phyloP scores from a whole-genome alignment of 768 basidiomycete genomes.

The Kondoa malvinella region DNA sequence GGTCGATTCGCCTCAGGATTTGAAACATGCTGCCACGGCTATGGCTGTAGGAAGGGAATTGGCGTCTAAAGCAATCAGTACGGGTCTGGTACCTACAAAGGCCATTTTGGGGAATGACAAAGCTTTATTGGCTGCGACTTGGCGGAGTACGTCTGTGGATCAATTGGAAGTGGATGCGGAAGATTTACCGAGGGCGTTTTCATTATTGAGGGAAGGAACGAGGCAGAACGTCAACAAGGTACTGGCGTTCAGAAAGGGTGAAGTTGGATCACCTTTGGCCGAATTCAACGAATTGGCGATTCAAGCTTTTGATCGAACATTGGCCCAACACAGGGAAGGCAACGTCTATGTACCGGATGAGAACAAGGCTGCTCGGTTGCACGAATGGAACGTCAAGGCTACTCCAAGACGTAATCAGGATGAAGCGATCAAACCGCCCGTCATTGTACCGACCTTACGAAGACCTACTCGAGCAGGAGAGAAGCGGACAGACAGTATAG shows the following conservation, averaged over 20 bases:
- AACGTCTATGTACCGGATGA: background rate
- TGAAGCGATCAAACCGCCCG: background rate
- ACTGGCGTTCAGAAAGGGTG: background rate
- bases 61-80: conserved; percentile 16
- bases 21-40: conserved; percentile 74
- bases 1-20: conserved; percentile 82
- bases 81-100: background rate
- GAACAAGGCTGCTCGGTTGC: background rate
- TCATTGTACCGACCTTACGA: background rate
- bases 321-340: background rate
- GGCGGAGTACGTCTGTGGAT: background rate
- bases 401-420: background rate
- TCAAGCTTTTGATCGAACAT: background rate
- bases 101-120: background rate
- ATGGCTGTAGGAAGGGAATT: conserved; percentile 74
- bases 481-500: background rate
- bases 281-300: background rate
- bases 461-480: background rate
- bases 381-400: background rate
- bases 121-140: background rate
- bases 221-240: background rate
- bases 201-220: background rate
- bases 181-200: background rate
- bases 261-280: background rate
- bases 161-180: background rate